Evolutionary conservation across 768 basidiomycete genomes (phyloP), one percentile per base, ranked within the genome.

Genomic region (Kwoniella mangroviensis): DNA sequence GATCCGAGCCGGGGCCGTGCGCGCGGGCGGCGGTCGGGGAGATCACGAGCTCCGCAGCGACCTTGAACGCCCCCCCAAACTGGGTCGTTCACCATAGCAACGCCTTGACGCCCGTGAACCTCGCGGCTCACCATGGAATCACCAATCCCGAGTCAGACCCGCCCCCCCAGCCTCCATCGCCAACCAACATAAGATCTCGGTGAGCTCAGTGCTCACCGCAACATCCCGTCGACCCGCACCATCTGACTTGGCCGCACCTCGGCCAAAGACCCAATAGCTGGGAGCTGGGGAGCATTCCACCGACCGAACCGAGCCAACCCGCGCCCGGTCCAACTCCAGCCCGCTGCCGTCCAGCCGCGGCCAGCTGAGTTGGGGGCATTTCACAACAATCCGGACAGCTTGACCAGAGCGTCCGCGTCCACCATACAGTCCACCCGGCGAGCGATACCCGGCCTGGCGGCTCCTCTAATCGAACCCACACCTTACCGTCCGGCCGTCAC

Each of bases 1-100:
- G 63, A 21, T 34, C 26, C 21, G 63, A 64, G 63, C 51, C 34
- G 63, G 63, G 17, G 63, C 63, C 63, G 26, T 53, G 51, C 19
- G 51, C 19, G 5, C 22, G 63, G 34, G 24, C 49, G 24, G 17
- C 63, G 63, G 49, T 24, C 19, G n/a, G 51, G 17, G 15, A 15
- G 24, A 24, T 40, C 10, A 15, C 58, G 58, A 3, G 21, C 24
- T n/a, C 15, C 60, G 60, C 12, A 42, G 10, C 17, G 24, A 13
- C 6, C 26, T 24, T 3, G 24, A 17, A 21, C 55, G 12, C 21
- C 21, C n/a, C 58, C n/a, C 34, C 34, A 34, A 4, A 34, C 34
- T 34, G 26, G 12, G 9, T 21, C 40, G 12, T 13, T n/a, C 58
- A 42, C 58, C 41, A n/a, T 42, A 17, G 17, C 6, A 41, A 40